Conservation (phyloP, 352 stramenopile genomes). For the Globisporangium radiosum region DNA sequence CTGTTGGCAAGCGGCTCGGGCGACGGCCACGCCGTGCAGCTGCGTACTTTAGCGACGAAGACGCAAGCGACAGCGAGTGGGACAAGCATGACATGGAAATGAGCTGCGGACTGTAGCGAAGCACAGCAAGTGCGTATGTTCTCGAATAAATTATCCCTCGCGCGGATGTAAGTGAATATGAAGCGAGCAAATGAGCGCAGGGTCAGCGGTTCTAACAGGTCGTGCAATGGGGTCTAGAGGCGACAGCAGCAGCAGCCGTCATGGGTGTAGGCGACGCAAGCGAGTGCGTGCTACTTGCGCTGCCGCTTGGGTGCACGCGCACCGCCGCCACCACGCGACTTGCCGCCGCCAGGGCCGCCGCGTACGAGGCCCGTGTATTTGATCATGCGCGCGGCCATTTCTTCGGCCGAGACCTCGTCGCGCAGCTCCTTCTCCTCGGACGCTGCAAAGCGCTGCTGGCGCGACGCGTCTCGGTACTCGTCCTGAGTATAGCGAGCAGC, state of each 20-base stretch:
- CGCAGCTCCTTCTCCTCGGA: conserved; percentile 65
- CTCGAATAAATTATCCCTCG: conserved; percentile 23
- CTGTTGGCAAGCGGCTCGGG: neutral
- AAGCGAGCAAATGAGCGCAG: neutral
- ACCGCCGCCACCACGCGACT: conserved; percentile 6
- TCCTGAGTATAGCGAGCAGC: conserved; percentile 22
- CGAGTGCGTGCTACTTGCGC: conserved; percentile 30
- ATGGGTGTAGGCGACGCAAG: too few species aligned
- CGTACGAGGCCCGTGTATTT: conserved; percentile 76
- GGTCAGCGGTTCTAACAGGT: neutral
- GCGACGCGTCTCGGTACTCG: conserved; percentile 57
- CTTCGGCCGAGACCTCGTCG: conserved; percentile 77
- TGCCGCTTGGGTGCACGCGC: conserved; percentile 45
- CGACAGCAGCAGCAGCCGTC: too few species aligned
- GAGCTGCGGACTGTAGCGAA: neutral
- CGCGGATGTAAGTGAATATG: neutral
- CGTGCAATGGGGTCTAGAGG: neutral
- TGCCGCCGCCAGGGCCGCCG: conserved; percentile 18
- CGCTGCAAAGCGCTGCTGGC: conserved; percentile 47
- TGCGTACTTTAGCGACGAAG: conserved; percentile 77
- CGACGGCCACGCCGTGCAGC: conserved; percentile 30
- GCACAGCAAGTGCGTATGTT: neutral
- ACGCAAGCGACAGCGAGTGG: conserved; percentile 47
- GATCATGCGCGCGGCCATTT: conserved; percentile 77
- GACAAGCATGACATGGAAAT: too few species aligned